Evolutionary conservation across 2,329 filamentous ascomycete species (phyloP), one percentile per base, ranked within the genome.

Genomic region (Sphaerostilbella broomeana): DNA sequence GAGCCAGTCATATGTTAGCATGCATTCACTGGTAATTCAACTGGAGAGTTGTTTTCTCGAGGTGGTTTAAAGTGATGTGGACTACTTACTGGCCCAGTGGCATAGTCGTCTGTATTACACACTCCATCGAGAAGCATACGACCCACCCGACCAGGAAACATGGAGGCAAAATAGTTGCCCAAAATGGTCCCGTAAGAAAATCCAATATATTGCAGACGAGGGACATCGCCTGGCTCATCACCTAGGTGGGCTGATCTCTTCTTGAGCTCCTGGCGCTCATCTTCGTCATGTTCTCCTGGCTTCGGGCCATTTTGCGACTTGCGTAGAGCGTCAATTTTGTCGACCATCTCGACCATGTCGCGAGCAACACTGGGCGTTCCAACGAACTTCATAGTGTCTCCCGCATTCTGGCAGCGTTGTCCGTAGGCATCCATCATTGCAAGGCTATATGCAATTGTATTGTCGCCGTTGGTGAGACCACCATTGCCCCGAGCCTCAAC

Each of bases 301-400:
- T 16, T 37, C 25, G 24, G 11, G 13, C 12, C 19, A 9, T 3
- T 32, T 3, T 32, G 9, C 2, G 6, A 18, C 13, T 16, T 9
- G 6, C 52, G 48, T 24, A 60, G 46, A 46, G 65, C 61, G 11
- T 63, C 60, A 15, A 65, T 46, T 40, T 56, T 57, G 41, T 69
- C 65, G n/a, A 67, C 50, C 21, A 69, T 65, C 43, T 62, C 62
- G 3, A 69, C 53, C 61, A 69, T 67, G 34, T 69, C 67, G 12
- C 65, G 46, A 1, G 59, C 65, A 2, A 68, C 64, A 19, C 51
- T 61, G 9, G 63, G 48, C 1, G 64, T 67, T 11, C 56, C 53
- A 27, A 63, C 51, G 46, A 56, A 65, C 2, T 40, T 35, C 17
- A 61, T 48, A 18, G 67, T 58, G 3, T 56, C 51, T 2, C 52